Base-by-base conservation (phyloP, 768 basidiomycete species). In the Gloeopeniophorella convolvens region DNA sequence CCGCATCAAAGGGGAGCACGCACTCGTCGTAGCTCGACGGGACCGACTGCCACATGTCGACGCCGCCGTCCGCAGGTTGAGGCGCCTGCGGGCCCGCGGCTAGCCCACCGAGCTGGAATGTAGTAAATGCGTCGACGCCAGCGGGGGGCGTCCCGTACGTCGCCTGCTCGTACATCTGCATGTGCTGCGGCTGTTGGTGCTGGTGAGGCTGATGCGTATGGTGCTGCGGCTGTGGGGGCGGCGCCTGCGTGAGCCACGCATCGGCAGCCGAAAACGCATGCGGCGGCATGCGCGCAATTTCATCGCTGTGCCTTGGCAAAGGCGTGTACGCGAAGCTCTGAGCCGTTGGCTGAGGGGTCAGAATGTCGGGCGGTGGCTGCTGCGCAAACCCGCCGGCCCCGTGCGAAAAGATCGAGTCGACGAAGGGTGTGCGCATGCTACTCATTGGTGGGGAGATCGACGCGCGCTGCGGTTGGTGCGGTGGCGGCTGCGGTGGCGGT, bases 1-100 rank as follows among this genome's bases (percentile, higher is more conserved):
- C n/a, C n/a, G n/a, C n/a, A n/a, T n/a, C 32, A 18, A 53, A 53
- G 24, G 46, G 46, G 43, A 43, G 43, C 20, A 55, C 56, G 45
- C 28, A 58, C 56, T 56, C 54, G n/a, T n/a, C n/a, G 45, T 56
- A 58, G 16, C 56, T 45, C 23, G 53, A 42, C 10, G 56, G 56
- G 30, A 55, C 42, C 33, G 45, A 48, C 16, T 54, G 51, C 55
- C 55, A 56, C 23, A 56, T 45, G 27, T 54, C 42, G 23, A 53
- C 28, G 10, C 21, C 40, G 15, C 32, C 40, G 20, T 42, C 50
- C 15, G 24, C 53, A 11, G 26, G 44, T 12, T 37, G 34, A 6
- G 27, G 15, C n/a, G 16, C 36, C 5, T 36, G 42, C 27, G 18
- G 18, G 7, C 23, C 42, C 9, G 41, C 5, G 5, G 28, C 2